These are phyloP conservation scores for Penicillium psychrosexuale DNA, from an alignment of 2,329 filamentous ascomycete species.

Conservation along the genomic window DNA sequence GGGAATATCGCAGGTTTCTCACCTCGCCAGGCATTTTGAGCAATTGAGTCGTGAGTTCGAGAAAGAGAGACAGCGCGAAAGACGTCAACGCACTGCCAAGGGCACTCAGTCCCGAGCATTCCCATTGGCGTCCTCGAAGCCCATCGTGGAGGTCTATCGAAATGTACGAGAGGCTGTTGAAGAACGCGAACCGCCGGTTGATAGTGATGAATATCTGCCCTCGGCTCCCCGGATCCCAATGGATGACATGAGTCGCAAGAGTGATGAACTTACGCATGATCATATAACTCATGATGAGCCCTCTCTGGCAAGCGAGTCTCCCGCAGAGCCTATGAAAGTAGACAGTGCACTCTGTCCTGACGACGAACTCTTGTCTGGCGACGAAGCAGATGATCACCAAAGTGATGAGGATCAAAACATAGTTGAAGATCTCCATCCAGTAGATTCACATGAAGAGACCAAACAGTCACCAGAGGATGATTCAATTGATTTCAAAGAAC, in stretches of 20 bases:
- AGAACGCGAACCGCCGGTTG: constrained; percentile 66
- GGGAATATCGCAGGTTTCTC: constrained; percentile 76
- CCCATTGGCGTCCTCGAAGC: constrained; percentile 87
- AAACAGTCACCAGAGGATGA: constrained; percentile 53
- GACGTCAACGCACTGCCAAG: constrained; percentile 73
- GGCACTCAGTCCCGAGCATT: constrained; percentile 75
- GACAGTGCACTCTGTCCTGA: constrained; percentile 44
- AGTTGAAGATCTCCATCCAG: constrained; percentile 64
- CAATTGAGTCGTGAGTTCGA: constrained; percentile 95
- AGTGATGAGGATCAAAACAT: constrained; percentile 72
- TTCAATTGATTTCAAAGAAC: constrained; percentile 62
- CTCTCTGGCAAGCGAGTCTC: constrained; percentile 30
- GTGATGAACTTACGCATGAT: constrained; percentile 26
- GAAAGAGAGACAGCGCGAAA: constrained; percentile 84
- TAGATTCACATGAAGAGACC: constrained; percentile 54
- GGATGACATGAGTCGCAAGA: constrained; percentile 34
- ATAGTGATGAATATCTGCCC: constrained; percentile 50
- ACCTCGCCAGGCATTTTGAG: constrained; percentile 92
- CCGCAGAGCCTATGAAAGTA: constrained; percentile 43
- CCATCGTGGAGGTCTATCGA: constrained; percentile 92
- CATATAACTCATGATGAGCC: constrained; percentile 25
- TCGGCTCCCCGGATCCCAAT: constrained; percentile 24
- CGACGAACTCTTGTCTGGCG: constrained; percentile 58
- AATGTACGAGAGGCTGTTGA: constrained; percentile 91
- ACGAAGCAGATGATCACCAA: constrained; percentile 63